phyloP scores from a whole-genome alignment of 768 basidiomycete genomes.

The Termitomyces sp. region DNA sequence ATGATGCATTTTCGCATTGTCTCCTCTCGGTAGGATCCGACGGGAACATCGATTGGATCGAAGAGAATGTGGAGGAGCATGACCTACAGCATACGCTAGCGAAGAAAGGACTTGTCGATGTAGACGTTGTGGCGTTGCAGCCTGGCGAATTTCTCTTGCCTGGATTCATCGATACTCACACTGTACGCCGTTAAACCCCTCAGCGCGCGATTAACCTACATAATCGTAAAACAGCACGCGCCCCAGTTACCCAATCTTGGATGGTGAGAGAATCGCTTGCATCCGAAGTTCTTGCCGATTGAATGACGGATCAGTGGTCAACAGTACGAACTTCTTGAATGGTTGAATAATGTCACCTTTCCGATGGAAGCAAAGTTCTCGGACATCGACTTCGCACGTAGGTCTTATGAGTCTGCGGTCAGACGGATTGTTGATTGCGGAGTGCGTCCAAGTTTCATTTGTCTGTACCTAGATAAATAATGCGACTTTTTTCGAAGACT shows the following conservation, averaged over 20 bases:
- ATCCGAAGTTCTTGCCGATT: neutral
- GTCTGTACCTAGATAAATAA: neutral
- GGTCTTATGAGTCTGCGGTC: constrained; percentile 68
- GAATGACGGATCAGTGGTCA: constrained; percentile 52
- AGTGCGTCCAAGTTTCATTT: constrained; percentile 41
- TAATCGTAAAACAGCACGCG: constrained; percentile 50
- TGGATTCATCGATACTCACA: constrained; percentile 90
- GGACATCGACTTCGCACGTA: constrained; percentile 63
- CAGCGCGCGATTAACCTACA: neutral
- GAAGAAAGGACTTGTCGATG: constrained; percentile 42
- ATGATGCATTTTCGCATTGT: constrained; percentile 43
- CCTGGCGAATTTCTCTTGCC: constrained; percentile 74
- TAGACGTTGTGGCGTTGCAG: constrained; percentile 37
- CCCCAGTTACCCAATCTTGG: constrained; percentile 76
- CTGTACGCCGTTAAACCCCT: constrained; percentile 42
- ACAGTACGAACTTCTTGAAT: constrained; percentile 83
- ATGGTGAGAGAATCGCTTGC: constrained; percentile 30
- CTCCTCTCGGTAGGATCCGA: constrained; percentile 46
- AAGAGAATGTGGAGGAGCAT: constrained; percentile 46
- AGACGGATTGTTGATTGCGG: constrained; percentile 66
- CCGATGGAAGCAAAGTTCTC: constrained; percentile 78
- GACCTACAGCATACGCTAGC: constrained; percentile 46
- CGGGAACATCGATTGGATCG: constrained; percentile 66
- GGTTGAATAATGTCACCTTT: constrained; percentile 83
- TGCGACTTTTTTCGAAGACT: constrained; percentile 46